Conservation (phyloP, 2,329 filamentous ascomycete genomes). For the Aphanocladium album region DNA sequence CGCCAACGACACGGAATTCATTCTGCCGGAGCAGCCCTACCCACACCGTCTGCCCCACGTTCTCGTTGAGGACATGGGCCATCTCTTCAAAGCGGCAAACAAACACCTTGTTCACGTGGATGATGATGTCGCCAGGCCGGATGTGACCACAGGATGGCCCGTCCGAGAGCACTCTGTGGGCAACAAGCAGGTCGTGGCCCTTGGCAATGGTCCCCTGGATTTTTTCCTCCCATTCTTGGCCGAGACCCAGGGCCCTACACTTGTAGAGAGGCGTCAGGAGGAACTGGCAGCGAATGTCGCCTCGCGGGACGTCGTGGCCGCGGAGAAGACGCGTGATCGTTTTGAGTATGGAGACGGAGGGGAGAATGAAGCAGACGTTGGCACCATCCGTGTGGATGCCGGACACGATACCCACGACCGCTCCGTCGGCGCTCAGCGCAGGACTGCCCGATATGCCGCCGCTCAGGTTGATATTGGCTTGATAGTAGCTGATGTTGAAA, state of each 20-base stretch:
- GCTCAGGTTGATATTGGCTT: conserved; percentile 92
- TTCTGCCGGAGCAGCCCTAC: background rate
- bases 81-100: background rate
- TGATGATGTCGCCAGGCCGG: background rate
- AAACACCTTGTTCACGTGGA: background rate
- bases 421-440: conserved; percentile 92
- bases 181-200: background rate
- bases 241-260: conserved; percentile 71
- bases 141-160: background rate
- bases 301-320: conserved; percentile 68
- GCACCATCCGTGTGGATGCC: background rate
- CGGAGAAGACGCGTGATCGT: conserved; percentile 77
- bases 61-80: background rate
- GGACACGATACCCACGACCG: conserved; percentile 68
- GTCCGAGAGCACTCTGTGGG: background rate
- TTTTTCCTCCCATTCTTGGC: background rate
- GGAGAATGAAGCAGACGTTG: background rate
- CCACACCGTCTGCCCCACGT: background rate
- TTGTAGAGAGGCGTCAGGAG: conserved; percentile 96
- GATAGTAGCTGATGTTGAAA: conserved; percentile 94
- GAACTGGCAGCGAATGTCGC: conserved; percentile 98
- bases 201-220: too few species aligned
- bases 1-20: background rate
- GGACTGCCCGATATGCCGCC: conserved; percentile 96
- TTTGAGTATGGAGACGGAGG: background rate